Evolutionary conservation across 768 basidiomycete species (phyloP), one percentile per base, ranked within the genome.

Genomic region (Termitomyces sp.): DNA sequence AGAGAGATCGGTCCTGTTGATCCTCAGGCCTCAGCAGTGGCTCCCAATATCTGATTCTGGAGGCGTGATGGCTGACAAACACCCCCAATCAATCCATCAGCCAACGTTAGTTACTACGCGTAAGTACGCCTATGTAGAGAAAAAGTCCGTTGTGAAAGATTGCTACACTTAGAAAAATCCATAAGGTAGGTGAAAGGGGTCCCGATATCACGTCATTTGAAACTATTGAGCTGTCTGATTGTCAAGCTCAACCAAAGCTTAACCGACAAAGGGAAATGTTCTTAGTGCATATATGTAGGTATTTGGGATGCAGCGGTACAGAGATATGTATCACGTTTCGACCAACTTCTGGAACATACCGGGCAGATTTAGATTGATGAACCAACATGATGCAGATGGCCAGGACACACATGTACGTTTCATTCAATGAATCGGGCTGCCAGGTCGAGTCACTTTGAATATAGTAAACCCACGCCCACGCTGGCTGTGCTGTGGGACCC

Each of bases 51-150:
- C 63, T 63, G 44, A 54, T 56, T 59, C 54, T 57, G 60, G 57
- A 53, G 50, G 55, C 54, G 52, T 63, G 61, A 66, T 63, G n/a
- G 68, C 63, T 68, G 66, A 67, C 64, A 62, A 68, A 68, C 61
- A 59, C 45, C 25, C 35, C 27, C 3, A 37, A 54, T 46, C 53
- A 50, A 53, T 54, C 50, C 42, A 52, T 43, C 41, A 59, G 53
- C 45, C 54, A 27, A 41, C 38, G 40, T 49, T 25, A 53, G n/a
- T n/a, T n/a, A n/a, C 21, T 29, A 23, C 29, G 29, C 31, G 8
- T 16, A n/a, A n/a, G 19, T 4, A 34, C 32, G 14, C 25, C 31
- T 21, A 25, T 21, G 9, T 44, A 44, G 16, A 23, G 32, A 49
- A 23, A 49, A 27, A n/a, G 19, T 19, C 40, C 37, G 40, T 38